Conservation (phyloP, 768 basidiomycete genomes). For the Infundibulicybe gibba region DNA sequence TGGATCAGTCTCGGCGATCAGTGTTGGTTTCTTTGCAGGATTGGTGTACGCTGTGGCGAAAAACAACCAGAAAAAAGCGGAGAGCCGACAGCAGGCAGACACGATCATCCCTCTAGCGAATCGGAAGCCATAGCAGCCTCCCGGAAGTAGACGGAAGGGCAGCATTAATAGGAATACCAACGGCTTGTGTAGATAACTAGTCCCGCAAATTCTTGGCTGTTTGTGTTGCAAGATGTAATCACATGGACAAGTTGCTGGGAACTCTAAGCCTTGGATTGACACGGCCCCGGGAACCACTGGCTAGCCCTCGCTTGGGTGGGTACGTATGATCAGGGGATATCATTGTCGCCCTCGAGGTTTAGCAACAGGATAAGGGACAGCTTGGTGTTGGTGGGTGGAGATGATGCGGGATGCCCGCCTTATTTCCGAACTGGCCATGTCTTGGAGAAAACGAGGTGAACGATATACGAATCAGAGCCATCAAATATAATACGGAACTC, state of each 20-base stretch:
- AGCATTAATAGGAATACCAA: too few species aligned
- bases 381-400: conserved; percentile 12
- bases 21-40: conserved; percentile 88
- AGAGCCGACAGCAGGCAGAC: conserved; percentile 48
- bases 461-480: too few species aligned
- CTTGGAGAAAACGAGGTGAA: too few species aligned
- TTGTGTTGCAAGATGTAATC: too few species aligned
- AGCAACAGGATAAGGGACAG: conserved; percentile 16
- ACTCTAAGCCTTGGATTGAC: too few species aligned
- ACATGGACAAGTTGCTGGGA: too few species aligned
- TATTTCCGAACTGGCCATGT: conserved; percentile 21
- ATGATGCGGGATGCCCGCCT: conserved; percentile 24
- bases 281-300: too few species aligned
- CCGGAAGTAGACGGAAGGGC: too few species aligned
- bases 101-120: conserved; percentile 60
- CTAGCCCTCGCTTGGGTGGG: too few species aligned
- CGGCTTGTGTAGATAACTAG: too few species aligned
- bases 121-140: conserved; percentile 33
- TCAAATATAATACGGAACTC: background rate
- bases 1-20: conserved; percentile 85
- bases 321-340: too few species aligned
- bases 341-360: background rate
- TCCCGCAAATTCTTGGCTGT: too few species aligned
- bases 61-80: conserved; percentile 84
- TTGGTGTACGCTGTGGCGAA: conserved; percentile 92